Conservation (phyloP, 257 asterid genomes). For the Datura wrightii region DNA sequence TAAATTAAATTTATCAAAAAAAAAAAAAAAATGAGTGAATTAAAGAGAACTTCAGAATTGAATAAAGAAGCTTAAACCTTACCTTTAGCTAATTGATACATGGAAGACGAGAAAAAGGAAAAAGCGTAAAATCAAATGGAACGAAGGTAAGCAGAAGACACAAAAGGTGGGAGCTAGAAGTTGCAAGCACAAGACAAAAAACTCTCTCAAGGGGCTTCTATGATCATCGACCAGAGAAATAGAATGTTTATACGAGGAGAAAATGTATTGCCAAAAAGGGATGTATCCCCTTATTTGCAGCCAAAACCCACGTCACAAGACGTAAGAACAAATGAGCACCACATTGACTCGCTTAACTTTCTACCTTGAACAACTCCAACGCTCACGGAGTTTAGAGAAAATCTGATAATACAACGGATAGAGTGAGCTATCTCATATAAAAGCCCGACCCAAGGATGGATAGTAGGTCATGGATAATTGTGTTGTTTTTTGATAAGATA, state of each 20-base stretch:
- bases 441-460: background rate
- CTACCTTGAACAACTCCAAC: background rate
- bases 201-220: background rate
- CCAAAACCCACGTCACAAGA: background rate
- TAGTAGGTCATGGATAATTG: background rate
- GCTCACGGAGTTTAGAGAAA: background rate
- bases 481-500: background rate
- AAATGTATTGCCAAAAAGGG: background rate
- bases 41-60: background rate
- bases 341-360: background rate
- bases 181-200: background rate
- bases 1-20: no score
- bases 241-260: background rate
- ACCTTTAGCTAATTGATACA: conserved; percentile 10
- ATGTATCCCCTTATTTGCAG: background rate
- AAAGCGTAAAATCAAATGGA: background rate
- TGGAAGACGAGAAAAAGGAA: background rate
- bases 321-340: background rate
- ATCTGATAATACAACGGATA: background rate
- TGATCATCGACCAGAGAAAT: no score
- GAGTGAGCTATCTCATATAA: conserved; percentile 11
- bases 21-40: background rate
- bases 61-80: background rate
- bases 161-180: background rate
- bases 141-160: background rate